Conservation (phyloP, 306 rosid genomes). For the Quercus ilex region DNA sequence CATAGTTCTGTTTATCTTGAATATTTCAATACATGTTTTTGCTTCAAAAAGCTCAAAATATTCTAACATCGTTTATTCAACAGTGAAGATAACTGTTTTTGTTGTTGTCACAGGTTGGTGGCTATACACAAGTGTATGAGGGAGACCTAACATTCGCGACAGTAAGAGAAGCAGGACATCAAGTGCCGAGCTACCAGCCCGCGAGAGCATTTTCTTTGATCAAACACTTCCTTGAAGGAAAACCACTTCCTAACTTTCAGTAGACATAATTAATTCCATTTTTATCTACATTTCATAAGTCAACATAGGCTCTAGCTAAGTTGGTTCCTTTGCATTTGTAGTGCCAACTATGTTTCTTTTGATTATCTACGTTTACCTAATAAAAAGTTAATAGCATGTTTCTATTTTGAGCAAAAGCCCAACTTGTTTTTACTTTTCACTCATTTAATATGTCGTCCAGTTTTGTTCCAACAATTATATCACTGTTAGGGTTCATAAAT, state of each 20-base stretch:
- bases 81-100: no score
- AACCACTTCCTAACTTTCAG: constrained; percentile 44
- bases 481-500: no score
- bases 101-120: constrained; percentile 53
- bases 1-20: no score
- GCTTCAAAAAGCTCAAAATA: no score
- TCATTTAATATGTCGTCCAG: no score
- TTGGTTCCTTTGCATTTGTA: background rate
- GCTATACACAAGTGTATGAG: constrained; percentile 54
- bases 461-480: no score
- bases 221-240: constrained; percentile 61
- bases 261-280: background rate
- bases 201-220: constrained; percentile 64
- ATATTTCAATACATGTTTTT: no score
- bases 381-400: background rate
- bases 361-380: background rate
- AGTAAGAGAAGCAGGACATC: constrained; percentile 83
- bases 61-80: no score
- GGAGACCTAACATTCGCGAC: constrained; percentile 69
- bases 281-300: no score
- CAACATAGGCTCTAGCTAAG: no score
- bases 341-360: background rate
- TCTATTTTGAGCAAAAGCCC: background rate
- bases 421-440: no score
- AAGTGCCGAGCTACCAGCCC: constrained; percentile 84